phyloP scores from a whole-genome alignment of 257 asterid species.

The Solanum tacnaense region DNA sequence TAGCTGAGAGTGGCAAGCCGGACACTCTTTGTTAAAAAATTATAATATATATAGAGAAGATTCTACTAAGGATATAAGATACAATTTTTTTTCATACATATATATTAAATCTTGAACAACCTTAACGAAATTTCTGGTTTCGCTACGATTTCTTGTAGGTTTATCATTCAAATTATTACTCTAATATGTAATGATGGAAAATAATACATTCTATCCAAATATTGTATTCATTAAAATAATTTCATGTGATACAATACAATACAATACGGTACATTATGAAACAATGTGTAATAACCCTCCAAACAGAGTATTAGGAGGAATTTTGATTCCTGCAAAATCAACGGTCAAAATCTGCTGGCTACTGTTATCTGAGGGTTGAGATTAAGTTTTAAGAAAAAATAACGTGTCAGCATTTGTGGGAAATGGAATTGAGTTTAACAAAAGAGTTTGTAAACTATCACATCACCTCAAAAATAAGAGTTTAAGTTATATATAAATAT shows the following conservation, averaged over 20 bases:
- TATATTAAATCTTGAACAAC: not conserved
- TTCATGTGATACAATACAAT: too few relatives aligned
- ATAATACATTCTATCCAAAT: too few relatives aligned
- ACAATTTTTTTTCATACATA: not conserved
- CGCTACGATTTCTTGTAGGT: too few relatives aligned
- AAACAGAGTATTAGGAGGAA: not conserved
- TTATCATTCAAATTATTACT: not conserved
- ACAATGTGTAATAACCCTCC: not conserved
- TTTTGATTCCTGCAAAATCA: not conserved
- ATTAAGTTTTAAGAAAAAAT: not conserved
- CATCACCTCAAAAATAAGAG: not conserved
- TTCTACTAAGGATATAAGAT: too few relatives aligned
- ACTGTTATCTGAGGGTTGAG: not conserved
- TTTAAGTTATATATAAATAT: not conserved
- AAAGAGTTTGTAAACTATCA: not conserved
- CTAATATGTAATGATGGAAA: too few relatives aligned
- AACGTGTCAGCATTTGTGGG: not conserved
- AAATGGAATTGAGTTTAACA: not conserved
- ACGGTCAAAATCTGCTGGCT: conserved; percentile 4
- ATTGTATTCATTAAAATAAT: too few relatives aligned
- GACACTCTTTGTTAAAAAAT: too few relatives aligned
- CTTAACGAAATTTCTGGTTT: too few relatives aligned
- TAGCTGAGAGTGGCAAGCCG: too few relatives aligned
- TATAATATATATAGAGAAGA: too few relatives aligned
- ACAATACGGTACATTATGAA: not conserved